Evolutionary conservation across 352 stramenopile species (phyloP), one percentile per base, ranked within the genome.

Genomic region (Phytophthora idaei): DNA sequence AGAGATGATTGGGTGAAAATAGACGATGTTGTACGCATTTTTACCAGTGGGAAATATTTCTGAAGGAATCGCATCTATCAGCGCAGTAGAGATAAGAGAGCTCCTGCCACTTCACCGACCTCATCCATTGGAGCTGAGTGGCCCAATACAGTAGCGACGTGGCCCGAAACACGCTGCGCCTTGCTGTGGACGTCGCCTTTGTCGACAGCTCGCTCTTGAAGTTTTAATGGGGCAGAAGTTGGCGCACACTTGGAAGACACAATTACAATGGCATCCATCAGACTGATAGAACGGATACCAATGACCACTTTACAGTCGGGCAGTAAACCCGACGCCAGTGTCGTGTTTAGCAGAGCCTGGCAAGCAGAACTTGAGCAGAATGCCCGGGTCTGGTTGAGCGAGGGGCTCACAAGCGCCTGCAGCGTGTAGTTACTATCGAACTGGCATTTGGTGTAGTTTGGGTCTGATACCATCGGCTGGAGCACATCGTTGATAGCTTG

Each of bases 121-220:
- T 73, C 57, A 12, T 71, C 64, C 57, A 76, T 72, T 10, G 68
- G 68, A 21, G 58, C 54, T 8, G 68, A 71, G 37, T 76, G 68
- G 0, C 56, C 63, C 2, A 76, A 15, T 8, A 57, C 8, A 41
- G 55, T 51, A 25, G 39, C 53, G 2, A 76, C 28, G 44, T 72
- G 59, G n/a, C 59, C 58, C 8, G 60, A 67, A 12, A 41, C 7
- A 4, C 25, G 48, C 34, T 39, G 36, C 27, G 44, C 31, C 29
- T 39, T 49, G 15, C 45, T 61, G 31, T 60, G 14, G 11, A 17
- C 25, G 27, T 75, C 27, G 12, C 1, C 8, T 12, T 62, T 50
- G n/a, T 55, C 49, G 1, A 73, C 63, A 17, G 39, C 57, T 44
- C 68, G 57, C 21, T 76, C 68, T 27, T 63, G 7, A 27, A 64